Evolutionary conservation across 176 grass and related monocot species (phyloP).

Genomic region (Cenchrus purpureus): DNA sequence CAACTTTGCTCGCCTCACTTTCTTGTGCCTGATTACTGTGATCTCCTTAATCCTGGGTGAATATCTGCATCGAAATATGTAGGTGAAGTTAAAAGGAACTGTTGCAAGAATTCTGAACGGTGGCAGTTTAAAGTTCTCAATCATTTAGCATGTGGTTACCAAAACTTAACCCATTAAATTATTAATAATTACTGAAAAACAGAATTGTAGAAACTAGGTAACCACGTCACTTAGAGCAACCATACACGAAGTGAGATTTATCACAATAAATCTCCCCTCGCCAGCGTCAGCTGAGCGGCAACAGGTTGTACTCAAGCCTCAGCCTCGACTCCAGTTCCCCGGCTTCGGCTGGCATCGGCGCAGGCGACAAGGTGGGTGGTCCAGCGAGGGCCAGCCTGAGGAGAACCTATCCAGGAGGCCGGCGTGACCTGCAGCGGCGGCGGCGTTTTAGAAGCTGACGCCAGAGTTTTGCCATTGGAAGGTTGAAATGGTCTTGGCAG

Average conservation of each 20-base stretch:
- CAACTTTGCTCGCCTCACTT: constrained; percentile 95
- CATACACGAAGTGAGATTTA: background rate
- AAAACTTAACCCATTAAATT: background rate
- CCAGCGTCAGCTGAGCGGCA: constrained; percentile 58
- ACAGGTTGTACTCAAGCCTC: no score
- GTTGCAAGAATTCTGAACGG: background rate
- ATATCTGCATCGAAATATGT: constrained; percentile 60
- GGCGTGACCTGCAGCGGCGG: constrained; percentile 37
- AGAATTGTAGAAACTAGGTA: background rate
- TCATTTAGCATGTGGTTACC: background rate
- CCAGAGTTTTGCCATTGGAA: constrained; percentile 61
- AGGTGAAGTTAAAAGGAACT: background rate
- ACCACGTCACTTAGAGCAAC: background rate
- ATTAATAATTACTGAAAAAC: background rate
- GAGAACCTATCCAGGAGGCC: no score
- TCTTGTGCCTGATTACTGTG: constrained; percentile 88
- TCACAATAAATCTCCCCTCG: background rate
- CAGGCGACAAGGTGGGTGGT: constrained; percentile 41
- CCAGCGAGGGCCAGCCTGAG: no score
- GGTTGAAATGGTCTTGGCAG: constrained; percentile 29
- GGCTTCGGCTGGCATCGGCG: constrained; percentile 39
- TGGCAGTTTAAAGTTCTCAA: background rate
- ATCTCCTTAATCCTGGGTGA: constrained; percentile 98
- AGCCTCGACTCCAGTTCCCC: constrained; percentile 36
- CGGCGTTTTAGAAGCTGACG: no score